Evolutionary conservation across 192 early-diverging fungal species (phyloP).

Genomic region (Phycomyces nitens): DNA sequence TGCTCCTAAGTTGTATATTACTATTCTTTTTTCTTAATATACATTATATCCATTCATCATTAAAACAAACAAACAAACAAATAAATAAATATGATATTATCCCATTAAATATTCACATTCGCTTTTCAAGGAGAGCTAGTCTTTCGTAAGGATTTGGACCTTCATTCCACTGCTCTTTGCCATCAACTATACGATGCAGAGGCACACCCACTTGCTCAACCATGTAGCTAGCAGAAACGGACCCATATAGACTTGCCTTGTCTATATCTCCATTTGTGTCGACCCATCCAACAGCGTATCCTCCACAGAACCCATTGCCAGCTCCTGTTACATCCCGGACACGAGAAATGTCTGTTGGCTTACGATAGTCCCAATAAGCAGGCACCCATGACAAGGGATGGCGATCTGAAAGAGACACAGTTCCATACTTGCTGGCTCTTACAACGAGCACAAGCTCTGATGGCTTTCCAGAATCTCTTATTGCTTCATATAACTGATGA

Average conservation of each 20-base stretch:
- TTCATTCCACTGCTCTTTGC: slow-evolving; percentile 25
- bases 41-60: background rate
- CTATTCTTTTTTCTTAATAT: background rate
- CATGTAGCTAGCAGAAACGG: slow-evolving; percentile 37
- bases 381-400: slow-evolving; percentile 24
- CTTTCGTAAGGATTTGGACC: slow-evolving; percentile 11
- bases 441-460: slow-evolving; percentile 19
- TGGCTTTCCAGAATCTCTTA: background rate
- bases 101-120: background rate
- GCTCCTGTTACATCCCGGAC: slow-evolving; percentile 42
- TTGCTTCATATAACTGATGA: background rate
- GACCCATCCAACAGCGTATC: slow-evolving; percentile 33
- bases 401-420: slow-evolving; percentile 12
- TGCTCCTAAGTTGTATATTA: background rate
- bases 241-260: slow-evolving; percentile 34
- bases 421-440: slow-evolving; percentile 34
- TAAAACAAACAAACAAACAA: background rate
- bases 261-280: slow-evolving; percentile 30
- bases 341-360: background rate
- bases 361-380: slow-evolving; percentile 32
- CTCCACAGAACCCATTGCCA: slow-evolving; percentile 48
- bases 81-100: background rate
- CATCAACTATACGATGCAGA: slow-evolving; percentile 6
- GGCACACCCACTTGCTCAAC: slow-evolving; percentile 44
- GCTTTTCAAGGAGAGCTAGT: background rate